Evolutionary conservation across 2,329 filamentous ascomycete genomes (phyloP).

Genomic region (Venturia carpophila): DNA sequence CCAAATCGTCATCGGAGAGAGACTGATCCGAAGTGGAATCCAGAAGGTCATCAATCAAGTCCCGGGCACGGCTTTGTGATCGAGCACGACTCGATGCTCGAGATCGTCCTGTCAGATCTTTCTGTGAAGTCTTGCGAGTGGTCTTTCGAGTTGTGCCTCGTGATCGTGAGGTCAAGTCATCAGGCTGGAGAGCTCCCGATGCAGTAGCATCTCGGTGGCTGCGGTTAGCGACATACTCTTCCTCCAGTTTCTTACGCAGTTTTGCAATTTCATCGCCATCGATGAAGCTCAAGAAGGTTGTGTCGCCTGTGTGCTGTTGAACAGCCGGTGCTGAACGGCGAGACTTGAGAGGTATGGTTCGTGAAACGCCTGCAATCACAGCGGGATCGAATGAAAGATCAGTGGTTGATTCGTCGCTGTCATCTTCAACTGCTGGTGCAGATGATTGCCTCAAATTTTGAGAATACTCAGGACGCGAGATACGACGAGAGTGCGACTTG

Average conservation of each 20-base stretch:
- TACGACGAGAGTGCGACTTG: conserved; percentile 16
- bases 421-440: conserved; percentile 21
- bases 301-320: conserved; percentile 26
- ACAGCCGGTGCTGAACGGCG: conserved; percentile 1
- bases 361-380: conserved; percentile 12
- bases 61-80: neutral
- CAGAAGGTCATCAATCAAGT: conserved; percentile 21
- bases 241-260: conserved; percentile 48
- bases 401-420: conserved; percentile 34
- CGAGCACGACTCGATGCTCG: conserved; percentile 14
- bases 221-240: conserved; percentile 42
- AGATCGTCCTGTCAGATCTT: conserved; percentile 15
- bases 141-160: neutral
- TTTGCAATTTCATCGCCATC: conserved; percentile 46
- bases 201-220: conserved; percentile 23
- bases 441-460: conserved; percentile 17
- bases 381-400: conserved; percentile 30
- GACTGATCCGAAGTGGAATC: conserved; percentile 10
- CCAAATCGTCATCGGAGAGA: conserved; percentile 9
- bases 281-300: conserved; percentile 50
- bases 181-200: conserved; percentile 15
- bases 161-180: conserved; percentile 22
- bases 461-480: neutral
- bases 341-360: conserved; percentile 4
- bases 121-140: conserved; percentile 2